These are phyloP conservation scores for Ophiostoma sp. DNA, from an alignment of 2,329 filamentous ascomycete genomes.

Conservation along the genomic window DNA sequence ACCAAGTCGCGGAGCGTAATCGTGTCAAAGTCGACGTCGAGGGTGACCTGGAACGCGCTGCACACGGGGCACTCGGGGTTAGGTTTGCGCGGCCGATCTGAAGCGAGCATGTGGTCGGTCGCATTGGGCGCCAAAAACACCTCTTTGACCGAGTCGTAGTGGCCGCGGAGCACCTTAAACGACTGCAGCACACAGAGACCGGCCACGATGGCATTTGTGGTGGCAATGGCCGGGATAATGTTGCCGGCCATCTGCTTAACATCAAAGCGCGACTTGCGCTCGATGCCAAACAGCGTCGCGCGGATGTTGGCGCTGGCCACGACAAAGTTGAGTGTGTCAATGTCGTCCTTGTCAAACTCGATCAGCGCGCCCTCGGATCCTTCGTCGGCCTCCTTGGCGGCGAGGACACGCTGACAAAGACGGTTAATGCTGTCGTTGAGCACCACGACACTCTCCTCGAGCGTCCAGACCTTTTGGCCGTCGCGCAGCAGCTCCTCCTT, in stretches of 20 bases:
- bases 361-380: constrained; percentile 64
- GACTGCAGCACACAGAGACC: constrained; percentile 88
- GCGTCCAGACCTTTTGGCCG: constrained; percentile 77
- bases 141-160: constrained; percentile 73
- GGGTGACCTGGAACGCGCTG: constrained; percentile 66
- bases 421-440: constrained; percentile 82
- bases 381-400: constrained; percentile 52
- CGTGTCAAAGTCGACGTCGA: constrained; percentile 66
- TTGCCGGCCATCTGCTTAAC: constrained; percentile 99
- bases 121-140: constrained; percentile 76
- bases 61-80: constrained; percentile 85
- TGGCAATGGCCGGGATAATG: constrained; percentile 97
- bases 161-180: constrained; percentile 80
- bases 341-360: constrained; percentile 94
- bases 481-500: constrained; percentile 59
- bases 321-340: constrained; percentile 93
- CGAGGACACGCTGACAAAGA: constrained; percentile 70
- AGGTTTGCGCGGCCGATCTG: constrained; percentile 60
- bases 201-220: constrained; percentile 94
- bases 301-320: constrained; percentile 86
- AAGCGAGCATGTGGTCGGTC: constrained; percentile 57
- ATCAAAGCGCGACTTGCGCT: constrained; percentile 86
- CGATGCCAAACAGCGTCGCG: constrained; percentile 85
- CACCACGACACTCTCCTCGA: constrained; percentile 79
- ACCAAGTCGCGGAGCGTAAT: constrained; percentile 81